Percentiles rank a stretch among this genome's conserved stretches.
phyloP scores from a whole-genome alignment of 108 stramenopile species.

The Phaeodactylum tricornutum region DNA sequence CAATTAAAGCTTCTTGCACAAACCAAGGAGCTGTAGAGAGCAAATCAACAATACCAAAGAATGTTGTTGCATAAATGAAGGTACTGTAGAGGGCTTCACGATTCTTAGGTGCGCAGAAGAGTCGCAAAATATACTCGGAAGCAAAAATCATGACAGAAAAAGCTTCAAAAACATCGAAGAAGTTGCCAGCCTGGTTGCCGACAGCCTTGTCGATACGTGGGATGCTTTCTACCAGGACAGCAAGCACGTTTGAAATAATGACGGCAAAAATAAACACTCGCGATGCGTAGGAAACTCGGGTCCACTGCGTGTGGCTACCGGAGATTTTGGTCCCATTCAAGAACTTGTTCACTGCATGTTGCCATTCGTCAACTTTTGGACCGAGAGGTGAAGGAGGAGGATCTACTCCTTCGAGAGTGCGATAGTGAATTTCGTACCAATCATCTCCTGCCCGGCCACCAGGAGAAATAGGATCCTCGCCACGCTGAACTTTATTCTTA shows the following conservation, averaged over 20 bases:
- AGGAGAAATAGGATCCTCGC: slow-evolving; percentile 4
- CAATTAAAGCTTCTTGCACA: slow-evolving; percentile 40
- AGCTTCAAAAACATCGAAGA: slow-evolving; percentile 72
- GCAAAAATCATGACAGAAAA: slow-evolving; percentile 61
- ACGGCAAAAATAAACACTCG: slow-evolving; percentile 60
- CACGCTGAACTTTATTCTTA: slow-evolving; percentile 27
- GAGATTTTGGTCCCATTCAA: slow-evolving; percentile 47
- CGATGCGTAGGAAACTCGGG: slow-evolving; percentile 20
- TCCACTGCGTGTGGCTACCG: slow-evolving; percentile 25
- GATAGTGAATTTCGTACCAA: slow-evolving; percentile 63
- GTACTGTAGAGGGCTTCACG: slow-evolving; percentile 70
- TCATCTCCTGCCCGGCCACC: slow-evolving; percentile 55
- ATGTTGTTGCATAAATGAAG: slow-evolving; percentile 68
- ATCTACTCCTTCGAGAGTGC: slow-evolving; percentile 32
- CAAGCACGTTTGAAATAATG: slow-evolving; percentile 72
- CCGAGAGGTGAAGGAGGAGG: slow-evolving; percentile 55
- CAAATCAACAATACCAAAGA: slow-evolving; percentile 88
- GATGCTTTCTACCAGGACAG: slow-evolving; percentile 70
- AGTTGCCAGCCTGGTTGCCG: slow-evolving; percentile 58
- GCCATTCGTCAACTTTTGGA: slow-evolving; percentile 43
- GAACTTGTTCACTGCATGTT: slow-evolving; percentile 50
- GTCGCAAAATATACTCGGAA: slow-evolving; percentile 57
- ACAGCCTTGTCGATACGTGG: slow-evolving; percentile 57
- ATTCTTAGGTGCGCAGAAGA: slow-evolving; percentile 82
- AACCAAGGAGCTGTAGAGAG: slow-evolving; percentile 83